Evolutionary conservation across 257 asterid genomes (phyloP), one percentile per base, ranked within the genome.

Genomic region (Ligustrum vulgare): DNA sequence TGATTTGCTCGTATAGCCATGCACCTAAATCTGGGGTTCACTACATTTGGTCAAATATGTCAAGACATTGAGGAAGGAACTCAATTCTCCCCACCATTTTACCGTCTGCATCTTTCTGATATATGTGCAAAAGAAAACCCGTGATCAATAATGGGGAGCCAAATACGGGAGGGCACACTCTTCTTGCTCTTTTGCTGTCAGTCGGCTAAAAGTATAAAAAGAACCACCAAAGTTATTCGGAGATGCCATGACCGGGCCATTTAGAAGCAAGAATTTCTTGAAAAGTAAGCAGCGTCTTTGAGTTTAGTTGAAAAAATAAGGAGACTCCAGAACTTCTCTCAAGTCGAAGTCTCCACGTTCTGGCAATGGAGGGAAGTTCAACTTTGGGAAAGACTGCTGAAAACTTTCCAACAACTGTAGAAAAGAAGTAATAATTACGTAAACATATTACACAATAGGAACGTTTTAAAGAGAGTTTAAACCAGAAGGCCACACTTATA

Each of bases 341-440:
- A 95, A 82, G 84, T 93, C 93, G 16, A 95, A 95, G 74, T 95
- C 96, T 75, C 99, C 99, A 28, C 97, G 87, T 77, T 87, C 94
- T 0, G 99, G 98, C 79, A 91, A 73, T 12, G 97, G 88, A 60
- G 98, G 99, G 75, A 95, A 93, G 28, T 80, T 83, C 62, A 90
- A 77, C 6, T 81, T 77, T n/a, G 98, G 97, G 81, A 91, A 91
- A 20, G 96, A 86, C 67, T 80, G 28, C 79, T 93, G 86, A 47
- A 95, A 95, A 76, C 87, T 86, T 47, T 85, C 88, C 86, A 89
- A 71, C 80, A 94, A 76, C 99, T 94, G 97, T 69, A 33, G 60
- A 43, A 13, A 43, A 39, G 70, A 49, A 41, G 7, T 11, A 35
- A 77, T 51, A 67, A 66, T 39, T 49, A 41, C 12, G 23, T 56